Base-by-base conservation (phyloP, 352 stramenopile species). In the Phytophthora sansomeana region DNA sequence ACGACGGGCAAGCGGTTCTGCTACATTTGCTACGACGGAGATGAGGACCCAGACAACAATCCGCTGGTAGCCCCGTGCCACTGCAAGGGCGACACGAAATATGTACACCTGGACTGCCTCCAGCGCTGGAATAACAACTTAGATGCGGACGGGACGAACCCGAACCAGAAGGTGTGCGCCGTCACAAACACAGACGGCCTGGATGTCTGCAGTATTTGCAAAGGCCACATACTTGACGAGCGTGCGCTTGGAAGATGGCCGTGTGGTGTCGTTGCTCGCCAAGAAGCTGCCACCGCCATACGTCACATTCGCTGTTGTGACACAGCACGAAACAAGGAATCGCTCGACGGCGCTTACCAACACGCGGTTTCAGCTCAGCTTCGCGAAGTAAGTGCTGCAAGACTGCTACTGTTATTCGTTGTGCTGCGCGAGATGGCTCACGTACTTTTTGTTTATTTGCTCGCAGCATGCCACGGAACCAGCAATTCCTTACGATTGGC, bases 1-100 rank as follows among this genome's bases (percentile, higher is more conserved):
- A 70, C 70, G 10, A 58, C 70, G 16, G 80, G 74, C 63, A 92
- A 92, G 43, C 63, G 69, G 19, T 92, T 95, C 62, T 98, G 92
- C 72, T 98, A 98, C 75, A 98, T 98, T 84, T 98, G 92, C 73
- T 97, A 97, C 73, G 92, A 98, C 58, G 87, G 81, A 46, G 91
- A 97, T 42, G 89, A 97, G 60, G 85, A 97, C 35, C 72, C 84
- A 2, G 76, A 91, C 0, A 79, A 83, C 42, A 97, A 98, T 67
- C 91, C 90, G 36, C 79, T 98, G 4, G 90, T 98, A 8, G 89
- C 92, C 10, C 92, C 92, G 5, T 98, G 92, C 63, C 78, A 96
- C 50, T 98, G 92, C 72, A 97, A 97, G 58, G 91, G 92, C 24
- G 92, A 97, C 74, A 98, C 92, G 32, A 93, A 96, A 70, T 97